A percentile compares a stretch with the other conserved stretches of the same genome.
Evolutionary conservation across 371 early-diverging fungal species (phyloP).

Genomic region (Haplosporangium sp.): DNA sequence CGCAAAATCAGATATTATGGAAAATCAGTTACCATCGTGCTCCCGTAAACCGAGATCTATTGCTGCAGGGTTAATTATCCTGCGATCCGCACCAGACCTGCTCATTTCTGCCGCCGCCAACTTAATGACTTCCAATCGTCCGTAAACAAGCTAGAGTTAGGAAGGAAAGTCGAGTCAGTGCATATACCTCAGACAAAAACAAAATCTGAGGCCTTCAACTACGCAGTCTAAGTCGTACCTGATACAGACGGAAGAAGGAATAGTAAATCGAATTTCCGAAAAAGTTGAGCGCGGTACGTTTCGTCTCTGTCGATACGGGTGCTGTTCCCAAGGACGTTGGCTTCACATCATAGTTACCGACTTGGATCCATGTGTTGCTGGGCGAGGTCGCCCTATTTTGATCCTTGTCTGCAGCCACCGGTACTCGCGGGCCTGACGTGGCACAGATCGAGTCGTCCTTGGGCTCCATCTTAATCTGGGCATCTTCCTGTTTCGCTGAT

Average conservation of each 20-base stretch:
- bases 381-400: slow-evolving; percentile 31
- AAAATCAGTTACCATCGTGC: slow-evolving; percentile 45
- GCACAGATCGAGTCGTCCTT: slow-evolving; percentile 48
- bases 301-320: slow-evolving; percentile 25
- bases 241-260: slow-evolving; percentile 89
- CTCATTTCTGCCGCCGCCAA: slow-evolving; percentile 71
- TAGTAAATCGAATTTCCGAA: slow-evolving; percentile 84
- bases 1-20: background rate
- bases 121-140: slow-evolving; percentile 83
- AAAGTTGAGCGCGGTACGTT: slow-evolving; percentile 62
- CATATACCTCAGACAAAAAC: no score
- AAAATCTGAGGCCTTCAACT: background rate
- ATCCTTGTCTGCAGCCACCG: slow-evolving; percentile 43
- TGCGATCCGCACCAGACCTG: slow-evolving; percentile 65
- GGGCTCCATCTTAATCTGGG: slow-evolving; percentile 65
- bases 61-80: slow-evolving; percentile 80
- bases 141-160: slow-evolving; percentile 78
- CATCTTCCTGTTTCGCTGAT: slow-evolving; percentile 56
- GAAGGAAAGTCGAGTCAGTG: background rate
- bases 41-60: slow-evolving; percentile 83
- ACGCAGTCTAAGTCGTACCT: slow-evolving; percentile 60
- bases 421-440: slow-evolving; percentile 42
- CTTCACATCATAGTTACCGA: slow-evolving; percentile 53
- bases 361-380: slow-evolving; percentile 54
- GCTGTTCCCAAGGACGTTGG: slow-evolving; percentile 39